Conservation (phyloP, 2,329 filamentous ascomycete species). For the Paraphoma sp. region DNA sequence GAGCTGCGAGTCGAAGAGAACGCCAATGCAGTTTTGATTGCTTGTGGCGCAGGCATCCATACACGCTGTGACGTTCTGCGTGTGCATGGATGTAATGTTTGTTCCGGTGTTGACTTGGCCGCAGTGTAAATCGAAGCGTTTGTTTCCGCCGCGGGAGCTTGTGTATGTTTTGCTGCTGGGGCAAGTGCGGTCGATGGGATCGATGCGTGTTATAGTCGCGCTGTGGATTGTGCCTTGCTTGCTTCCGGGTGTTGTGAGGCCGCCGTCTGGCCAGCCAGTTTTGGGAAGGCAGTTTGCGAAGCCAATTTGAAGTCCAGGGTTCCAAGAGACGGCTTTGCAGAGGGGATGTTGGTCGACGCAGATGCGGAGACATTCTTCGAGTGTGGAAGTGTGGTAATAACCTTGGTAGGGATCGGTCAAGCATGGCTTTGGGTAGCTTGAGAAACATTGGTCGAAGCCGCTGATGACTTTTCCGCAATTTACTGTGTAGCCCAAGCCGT, state of each 20-base stretch:
- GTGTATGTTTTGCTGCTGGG: slow-evolving; percentile 19
- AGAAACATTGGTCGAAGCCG: slow-evolving; percentile 26
- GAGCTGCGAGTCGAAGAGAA: slow-evolving; percentile 35
- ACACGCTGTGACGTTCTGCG: slow-evolving; percentile 35
- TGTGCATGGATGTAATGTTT: slow-evolving; percentile 38
- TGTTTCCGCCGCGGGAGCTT: slow-evolving; percentile 9
- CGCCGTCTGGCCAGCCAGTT: slow-evolving; percentile 16
- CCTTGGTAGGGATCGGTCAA: slow-evolving; percentile 20
- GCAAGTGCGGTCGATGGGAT: slow-evolving; percentile 28
- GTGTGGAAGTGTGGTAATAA: slow-evolving; percentile 35
- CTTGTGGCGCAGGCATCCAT: slow-evolving; percentile 37
- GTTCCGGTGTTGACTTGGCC: slow-evolving; percentile 35
- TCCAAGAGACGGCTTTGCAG: slow-evolving; percentile 38
- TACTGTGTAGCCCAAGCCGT: slow-evolving; percentile 35
- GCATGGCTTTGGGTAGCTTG: slow-evolving; percentile 27
- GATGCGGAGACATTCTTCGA: slow-evolving; percentile 36
- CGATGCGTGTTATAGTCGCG: slow-evolving; percentile 32
- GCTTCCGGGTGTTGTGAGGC: slow-evolving; percentile 8
- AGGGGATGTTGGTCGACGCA: slow-evolving; percentile 38
- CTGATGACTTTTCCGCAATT: slow-evolving; percentile 36
- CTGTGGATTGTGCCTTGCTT: slow-evolving; percentile 29
- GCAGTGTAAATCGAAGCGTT: slow-evolving; percentile 38
- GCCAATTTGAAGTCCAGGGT: slow-evolving; percentile 33
- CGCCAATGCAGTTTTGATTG: slow-evolving; percentile 30
- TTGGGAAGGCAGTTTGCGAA: slow-evolving; percentile 45